These are phyloP conservation scores for Lineolata rhizophorae DNA, from an alignment of 495 filamentous ascomycete species.

Conservation along the genomic window DNA sequence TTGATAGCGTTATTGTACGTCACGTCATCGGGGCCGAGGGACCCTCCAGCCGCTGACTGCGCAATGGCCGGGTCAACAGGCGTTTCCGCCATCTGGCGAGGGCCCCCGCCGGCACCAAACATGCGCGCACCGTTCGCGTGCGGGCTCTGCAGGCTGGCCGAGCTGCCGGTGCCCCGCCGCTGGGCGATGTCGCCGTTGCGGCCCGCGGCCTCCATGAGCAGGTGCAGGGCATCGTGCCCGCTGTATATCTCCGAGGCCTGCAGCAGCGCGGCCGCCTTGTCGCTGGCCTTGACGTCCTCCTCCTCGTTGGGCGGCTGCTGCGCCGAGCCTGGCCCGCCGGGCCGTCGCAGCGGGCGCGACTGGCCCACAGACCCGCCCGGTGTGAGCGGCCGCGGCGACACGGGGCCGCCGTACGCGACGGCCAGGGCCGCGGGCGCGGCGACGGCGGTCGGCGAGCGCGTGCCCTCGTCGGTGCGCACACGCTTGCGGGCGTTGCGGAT, in stretches of 20 bases:
- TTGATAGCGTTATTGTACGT: conserved; percentile 42
- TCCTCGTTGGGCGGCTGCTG: conserved; percentile 11
- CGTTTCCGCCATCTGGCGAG: conserved; percentile 3
- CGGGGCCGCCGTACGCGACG: conserved; percentile 13
- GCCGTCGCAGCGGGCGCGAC: conserved; percentile 32
- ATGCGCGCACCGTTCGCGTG: too few relatives aligned
- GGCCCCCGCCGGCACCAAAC: too few relatives aligned
- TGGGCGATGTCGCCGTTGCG: conserved; percentile 22
- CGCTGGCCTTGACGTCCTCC: conserved; percentile 25
- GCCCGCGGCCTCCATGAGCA: conserved; percentile 46
- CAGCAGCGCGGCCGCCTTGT: conserved; percentile 37
- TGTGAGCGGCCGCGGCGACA: conserved; percentile 30
- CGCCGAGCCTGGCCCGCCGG: conserved; percentile 6
- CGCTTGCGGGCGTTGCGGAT: conserved; percentile 19
- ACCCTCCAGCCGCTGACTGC: conserved; percentile 4
- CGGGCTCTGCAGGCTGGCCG: conserved; percentile 8
- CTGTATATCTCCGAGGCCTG: conserved; percentile 41
- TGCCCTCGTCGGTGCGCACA: conserved; percentile 1
- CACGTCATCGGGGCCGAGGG: conserved; percentile 15
- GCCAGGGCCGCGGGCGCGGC: conserved; percentile 1
- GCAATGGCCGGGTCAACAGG: conserved; percentile 9
- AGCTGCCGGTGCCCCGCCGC: conserved; percentile 14
- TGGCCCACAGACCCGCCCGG: conserved; percentile 39
- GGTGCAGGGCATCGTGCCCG: conserved; percentile 47
- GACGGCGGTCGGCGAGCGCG: conserved; percentile 5